Conservation (phyloP, 164 flowering plant genomes). For the Aristolochia californica region DNA sequence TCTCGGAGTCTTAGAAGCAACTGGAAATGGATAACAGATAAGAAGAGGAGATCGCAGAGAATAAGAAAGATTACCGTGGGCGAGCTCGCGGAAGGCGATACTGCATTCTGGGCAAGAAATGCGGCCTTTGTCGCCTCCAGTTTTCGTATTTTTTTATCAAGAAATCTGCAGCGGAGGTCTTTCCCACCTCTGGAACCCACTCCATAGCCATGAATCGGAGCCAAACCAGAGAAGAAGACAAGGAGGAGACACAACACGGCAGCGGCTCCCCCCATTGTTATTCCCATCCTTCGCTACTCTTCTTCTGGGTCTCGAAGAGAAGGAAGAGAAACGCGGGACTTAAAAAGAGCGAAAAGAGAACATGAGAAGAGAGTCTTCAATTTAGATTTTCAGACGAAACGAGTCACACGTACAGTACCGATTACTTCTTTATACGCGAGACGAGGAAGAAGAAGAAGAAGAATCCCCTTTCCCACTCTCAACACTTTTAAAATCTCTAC, state of each 20-base stretch:
- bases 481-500: no score
- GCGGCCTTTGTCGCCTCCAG: constrained; percentile 27
- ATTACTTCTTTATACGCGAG: no score
- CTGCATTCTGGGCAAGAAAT: constrained; percentile 12
- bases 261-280: background rate
- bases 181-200: background rate
- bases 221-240: background rate
- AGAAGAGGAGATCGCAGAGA: background rate
- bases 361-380: no score
- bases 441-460: no score
- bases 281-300: no score
- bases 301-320: no score
- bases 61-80: constrained; percentile 12
- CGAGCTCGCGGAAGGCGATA: constrained; percentile 12
- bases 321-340: no score
- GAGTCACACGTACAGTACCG: no score
- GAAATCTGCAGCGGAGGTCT: no score
- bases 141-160: background rate
- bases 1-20: background rate
- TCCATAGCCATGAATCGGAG: background rate
- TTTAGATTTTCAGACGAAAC: no score
- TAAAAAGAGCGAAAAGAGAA: no score
- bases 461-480: no score
- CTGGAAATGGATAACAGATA: background rate
- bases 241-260: background rate